phyloP scores from a whole-genome alignment of 116 monocot genomes.

The Posidonia oceanica region DNA sequence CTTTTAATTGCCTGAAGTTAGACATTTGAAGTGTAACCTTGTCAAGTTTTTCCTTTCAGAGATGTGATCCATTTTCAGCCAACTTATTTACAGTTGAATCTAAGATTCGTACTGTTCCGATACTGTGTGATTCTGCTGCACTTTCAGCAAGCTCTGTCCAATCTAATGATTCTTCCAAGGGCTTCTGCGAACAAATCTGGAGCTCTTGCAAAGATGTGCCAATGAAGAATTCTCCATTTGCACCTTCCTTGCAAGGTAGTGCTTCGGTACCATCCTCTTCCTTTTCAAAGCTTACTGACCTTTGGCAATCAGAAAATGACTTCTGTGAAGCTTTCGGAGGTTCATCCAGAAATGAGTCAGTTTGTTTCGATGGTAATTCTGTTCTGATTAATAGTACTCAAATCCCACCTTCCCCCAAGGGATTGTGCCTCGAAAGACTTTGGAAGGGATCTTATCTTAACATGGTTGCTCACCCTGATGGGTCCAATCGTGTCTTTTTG shows the following conservation, averaged over 20 bases:
- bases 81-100: conserved; percentile 41
- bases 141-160: conserved; percentile 18
- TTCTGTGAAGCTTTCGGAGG: conserved; percentile 77
- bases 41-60: conserved; percentile 30
- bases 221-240: conserved; percentile 73
- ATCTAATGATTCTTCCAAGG: conserved; percentile 38
- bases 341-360: conserved; percentile 26
- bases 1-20: background rate
- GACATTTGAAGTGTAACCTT: background rate
- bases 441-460: conserved; percentile 61
- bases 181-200: conserved; percentile 67
- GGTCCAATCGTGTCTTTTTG: conserved; percentile 77
- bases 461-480: conserved; percentile 86
- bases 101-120: conserved; percentile 40
- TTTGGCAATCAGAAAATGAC: conserved; percentile 62
- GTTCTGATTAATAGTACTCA: conserved; percentile 38
- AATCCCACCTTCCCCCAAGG: conserved; percentile 44
- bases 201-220: conserved; percentile 60
- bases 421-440: conserved; percentile 76
- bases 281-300: conserved; percentile 46
- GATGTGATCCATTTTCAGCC: conserved; percentile 79
- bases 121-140: conserved; percentile 61
- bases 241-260: conserved; percentile 33
- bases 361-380: conserved; percentile 68
- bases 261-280: conserved; percentile 16